Conservation (phyloP, 2,329 filamentous ascomycete species). For the Nigrospora osmanthi region DNA sequence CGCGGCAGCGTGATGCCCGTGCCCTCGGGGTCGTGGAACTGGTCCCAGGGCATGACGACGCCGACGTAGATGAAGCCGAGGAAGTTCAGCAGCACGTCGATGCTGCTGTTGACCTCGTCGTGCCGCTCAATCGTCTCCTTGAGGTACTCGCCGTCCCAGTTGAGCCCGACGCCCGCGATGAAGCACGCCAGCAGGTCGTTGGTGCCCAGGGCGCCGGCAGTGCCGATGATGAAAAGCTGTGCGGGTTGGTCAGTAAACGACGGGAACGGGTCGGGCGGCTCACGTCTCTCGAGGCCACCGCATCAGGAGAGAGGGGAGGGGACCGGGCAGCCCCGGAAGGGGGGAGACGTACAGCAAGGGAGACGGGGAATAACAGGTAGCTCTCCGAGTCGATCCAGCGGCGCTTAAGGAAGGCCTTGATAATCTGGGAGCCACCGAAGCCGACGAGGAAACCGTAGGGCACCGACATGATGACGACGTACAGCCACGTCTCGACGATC, state of each 20-base stretch:
- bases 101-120: slow-evolving; percentile 50
- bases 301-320: no score
- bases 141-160: slow-evolving; percentile 54
- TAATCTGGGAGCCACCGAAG: slow-evolving; percentile 33
- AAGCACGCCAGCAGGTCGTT: slow-evolving; percentile 56
- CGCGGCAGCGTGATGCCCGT: slow-evolving; percentile 4
- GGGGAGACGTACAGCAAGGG: slow-evolving; percentile 30
- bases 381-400: slow-evolving; percentile 49
- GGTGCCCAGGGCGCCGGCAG: slow-evolving; percentile 49
- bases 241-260: neutral
- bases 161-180: slow-evolving; percentile 49
- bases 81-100: slow-evolving; percentile 17
- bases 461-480: slow-evolving; percentile 46
- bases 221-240: slow-evolving; percentile 48
- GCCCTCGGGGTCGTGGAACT: slow-evolving; percentile 3
- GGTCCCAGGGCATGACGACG: slow-evolving; percentile 12
- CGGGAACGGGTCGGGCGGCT: neutral
- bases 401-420: slow-evolving; percentile 35
- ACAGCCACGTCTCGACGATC: slow-evolving; percentile 53
- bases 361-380: slow-evolving; percentile 43
- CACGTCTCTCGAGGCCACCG: no score
- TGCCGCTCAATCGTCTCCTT: slow-evolving; percentile 46
- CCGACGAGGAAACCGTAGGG: slow-evolving; percentile 45
- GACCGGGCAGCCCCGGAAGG: neutral
- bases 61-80: slow-evolving; percentile 18